Percentiles rank a stretch among this genome's conserved stretches.
phyloP scores from a whole-genome alignment of 108 stramenopile genomes.

The Bacterosira constricta region DNA sequence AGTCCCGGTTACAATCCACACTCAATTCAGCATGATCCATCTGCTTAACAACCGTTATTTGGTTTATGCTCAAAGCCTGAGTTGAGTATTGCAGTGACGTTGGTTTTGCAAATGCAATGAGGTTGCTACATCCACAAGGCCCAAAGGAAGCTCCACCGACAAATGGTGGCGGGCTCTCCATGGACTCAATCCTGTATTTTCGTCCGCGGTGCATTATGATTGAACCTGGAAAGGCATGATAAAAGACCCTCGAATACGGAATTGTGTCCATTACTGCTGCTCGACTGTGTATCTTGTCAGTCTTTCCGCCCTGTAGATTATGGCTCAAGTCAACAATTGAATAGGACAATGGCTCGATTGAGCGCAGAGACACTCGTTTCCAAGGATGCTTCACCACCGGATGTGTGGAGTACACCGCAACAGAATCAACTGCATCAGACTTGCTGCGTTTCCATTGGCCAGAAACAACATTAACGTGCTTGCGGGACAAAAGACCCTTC shows the following conservation, averaged over 20 bases:
- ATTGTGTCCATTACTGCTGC: constrained; percentile 76
- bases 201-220: constrained; percentile 80
- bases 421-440: neutral
- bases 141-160: constrained; percentile 37
- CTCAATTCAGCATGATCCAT: constrained; percentile 57
- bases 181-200: constrained; percentile 74
- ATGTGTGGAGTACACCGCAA: constrained; percentile 57
- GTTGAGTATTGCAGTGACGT: constrained; percentile 68
- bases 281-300: constrained; percentile 65
- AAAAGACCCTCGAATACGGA: constrained; percentile 82
- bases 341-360: constrained; percentile 82
- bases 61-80: constrained; percentile 66
- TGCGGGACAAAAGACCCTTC: constrained; percentile 21
- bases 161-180: constrained; percentile 78
- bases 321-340: constrained; percentile 79
- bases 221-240: constrained; percentile 87
- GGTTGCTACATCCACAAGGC: constrained; percentile 43
- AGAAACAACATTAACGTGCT: constrained; percentile 9
- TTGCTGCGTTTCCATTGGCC: neutral
- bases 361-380: constrained; percentile 71
- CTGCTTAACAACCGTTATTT: constrained; percentile 83
- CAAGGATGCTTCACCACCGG: constrained; percentile 70
- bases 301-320: constrained; percentile 66
- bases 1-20: neutral
- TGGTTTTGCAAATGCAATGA: constrained; percentile 77